Conservation (phyloP, 1,139 yeast genomes). For the Pichia sp. region DNA sequence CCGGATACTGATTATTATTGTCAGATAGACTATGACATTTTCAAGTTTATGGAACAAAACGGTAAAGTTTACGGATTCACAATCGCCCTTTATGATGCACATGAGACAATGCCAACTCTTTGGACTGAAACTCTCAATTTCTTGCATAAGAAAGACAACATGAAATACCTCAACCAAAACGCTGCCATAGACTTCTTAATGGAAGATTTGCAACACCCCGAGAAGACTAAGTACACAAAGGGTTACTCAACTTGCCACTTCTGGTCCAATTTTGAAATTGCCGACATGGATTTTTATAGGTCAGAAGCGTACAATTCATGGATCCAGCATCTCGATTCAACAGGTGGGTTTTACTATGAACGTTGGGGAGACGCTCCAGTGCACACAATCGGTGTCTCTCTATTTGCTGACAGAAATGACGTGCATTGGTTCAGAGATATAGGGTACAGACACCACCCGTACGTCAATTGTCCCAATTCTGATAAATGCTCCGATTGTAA, state of each 20-base stretch:
- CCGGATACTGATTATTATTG: conserved; percentile 67
- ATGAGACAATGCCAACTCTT: conserved; percentile 51
- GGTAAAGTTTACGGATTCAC: conserved; percentile 65
- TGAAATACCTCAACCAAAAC: conserved; percentile 49
- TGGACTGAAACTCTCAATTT: conserved; percentile 67
- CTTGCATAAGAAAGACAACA: conserved; percentile 21
- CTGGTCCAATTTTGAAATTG: conserved; percentile 85
- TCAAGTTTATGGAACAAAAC: conserved; percentile 63
- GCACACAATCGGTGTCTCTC: conserved; percentile 64
- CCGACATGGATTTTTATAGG: conserved; percentile 72
- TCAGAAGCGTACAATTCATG: conserved; percentile 57
- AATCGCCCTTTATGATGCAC: conserved; percentile 60
- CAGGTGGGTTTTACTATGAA: conserved; percentile 81
- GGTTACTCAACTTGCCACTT: conserved; percentile 85
- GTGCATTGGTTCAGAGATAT: conserved; percentile 88
- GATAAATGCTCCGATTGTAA: conserved; percentile 33
- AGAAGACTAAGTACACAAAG: conserved; percentile 41
- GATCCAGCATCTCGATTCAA: conserved; percentile 54
- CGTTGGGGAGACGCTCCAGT: conserved; percentile 95
- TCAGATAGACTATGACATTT: conserved; percentile 66
- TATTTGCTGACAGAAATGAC: conserved; percentile 62
- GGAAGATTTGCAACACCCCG: conserved; percentile 58
- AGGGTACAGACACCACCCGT: conserved; percentile 66
- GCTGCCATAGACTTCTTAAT: conserved; percentile 69
- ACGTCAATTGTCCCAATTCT: conserved; percentile 59